A percentile compares a stretch with the other conserved stretches of the same genome.
Conservation (phyloP, 2,329 filamentous ascomycete genomes). For the Cytospora paraplurivora region DNA sequence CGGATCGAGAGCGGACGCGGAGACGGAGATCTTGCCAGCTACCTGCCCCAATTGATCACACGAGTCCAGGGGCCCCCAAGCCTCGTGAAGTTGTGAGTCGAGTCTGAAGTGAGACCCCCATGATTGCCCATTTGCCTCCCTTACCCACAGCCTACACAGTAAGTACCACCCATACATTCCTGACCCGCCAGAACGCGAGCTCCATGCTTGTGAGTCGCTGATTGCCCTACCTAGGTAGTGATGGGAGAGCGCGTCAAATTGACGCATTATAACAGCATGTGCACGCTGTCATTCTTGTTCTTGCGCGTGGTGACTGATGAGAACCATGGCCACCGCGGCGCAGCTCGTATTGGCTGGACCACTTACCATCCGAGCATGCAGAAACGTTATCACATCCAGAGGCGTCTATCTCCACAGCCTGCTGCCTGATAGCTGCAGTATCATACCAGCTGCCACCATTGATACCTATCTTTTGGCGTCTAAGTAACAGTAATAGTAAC, state of each 20-base stretch:
- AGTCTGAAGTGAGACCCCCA: not conserved
- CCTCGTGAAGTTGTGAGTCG: not conserved
- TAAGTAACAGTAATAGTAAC: too few species aligned
- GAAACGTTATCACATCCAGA: conserved; percentile 15
- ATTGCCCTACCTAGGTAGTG: not conserved
- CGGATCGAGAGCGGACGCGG: conserved; percentile 6
- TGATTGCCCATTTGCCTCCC: not conserved
- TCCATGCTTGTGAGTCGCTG: not conserved
- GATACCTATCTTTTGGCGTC: too few species aligned
- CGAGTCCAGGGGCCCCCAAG: conserved; percentile 3
- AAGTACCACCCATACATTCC: not conserved
- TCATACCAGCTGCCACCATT: too few species aligned
- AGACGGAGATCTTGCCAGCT: conserved; percentile 12
- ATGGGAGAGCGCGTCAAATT: not conserved
- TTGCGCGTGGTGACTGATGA: too few species aligned
- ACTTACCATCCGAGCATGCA: conserved; percentile 12
- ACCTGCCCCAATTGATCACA: conserved; percentile 18
- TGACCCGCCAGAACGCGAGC: not conserved
- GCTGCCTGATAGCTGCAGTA: not conserved
- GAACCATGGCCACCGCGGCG: conserved; percentile 9
- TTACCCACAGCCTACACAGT: not conserved
- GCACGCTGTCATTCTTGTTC: not conserved
- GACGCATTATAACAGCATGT: not conserved
- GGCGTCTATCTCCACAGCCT: conserved; percentile 17
- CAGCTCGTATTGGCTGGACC: conserved; percentile 21